Evolutionary conservation across 768 basidiomycete genomes (phyloP), one percentile per base, ranked within the genome.

Genomic region (Hypholoma fasciculare): DNA sequence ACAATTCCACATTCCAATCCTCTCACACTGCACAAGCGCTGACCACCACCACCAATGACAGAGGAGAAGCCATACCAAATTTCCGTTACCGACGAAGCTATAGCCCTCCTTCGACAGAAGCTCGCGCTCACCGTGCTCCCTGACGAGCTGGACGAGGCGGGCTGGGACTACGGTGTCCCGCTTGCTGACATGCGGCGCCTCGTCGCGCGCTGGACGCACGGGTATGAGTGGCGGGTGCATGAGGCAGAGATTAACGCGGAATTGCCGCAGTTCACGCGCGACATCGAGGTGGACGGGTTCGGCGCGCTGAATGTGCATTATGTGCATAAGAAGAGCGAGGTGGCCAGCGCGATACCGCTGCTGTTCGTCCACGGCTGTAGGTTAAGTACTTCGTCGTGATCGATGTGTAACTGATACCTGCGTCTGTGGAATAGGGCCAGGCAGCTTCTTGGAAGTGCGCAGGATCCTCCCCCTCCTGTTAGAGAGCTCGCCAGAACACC

Each of bases 381-480:
- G 74, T 68, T 5, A 23, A 1, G 20, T 7, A 39, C 14, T n/a
- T 54, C 17, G 23, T 23, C 23, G 4, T 4, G 23, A 23, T 23
- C 23, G 23, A 23, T n/a, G n/a, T n/a, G n/a, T n/a, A 2, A 40
- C 44, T 20, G 17, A 23, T 8, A 27, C 7, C 47, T 37, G 49
- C 14, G 7, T 27, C 49, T 14, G 19, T 46, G 26, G 23, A 55
- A 23, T 49, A 85, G 85, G 85, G 85, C 86, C 84, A 0, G 86
- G 85, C 27, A 73, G 78, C 62, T 82, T 86, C 64, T 61, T 80
- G 5, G 87, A 89, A 71, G 81, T 79, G 8, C 68, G 73, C 54
- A 88, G 86, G 69, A 68, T 88, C 3, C 70, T 89, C 0, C 82
- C 86, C 0, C 63, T 86, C 9, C 71, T 89, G 55, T 73, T 78